Base-by-base conservation (phyloP, 371 early-diverging fungal genomes). In the Lichtheimia hyalospora region DNA sequence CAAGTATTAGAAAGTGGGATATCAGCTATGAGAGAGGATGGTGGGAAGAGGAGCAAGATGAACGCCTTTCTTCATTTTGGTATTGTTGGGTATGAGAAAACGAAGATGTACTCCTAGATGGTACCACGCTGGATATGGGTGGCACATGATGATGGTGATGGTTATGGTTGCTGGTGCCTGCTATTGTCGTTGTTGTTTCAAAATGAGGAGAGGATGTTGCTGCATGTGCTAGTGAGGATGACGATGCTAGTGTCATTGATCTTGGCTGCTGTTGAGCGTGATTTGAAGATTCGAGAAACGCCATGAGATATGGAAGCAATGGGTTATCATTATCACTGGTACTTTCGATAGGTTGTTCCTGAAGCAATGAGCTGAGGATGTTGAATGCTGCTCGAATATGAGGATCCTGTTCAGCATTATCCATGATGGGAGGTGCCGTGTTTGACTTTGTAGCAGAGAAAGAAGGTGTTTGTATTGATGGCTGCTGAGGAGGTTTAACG, bases 331-430 rank as follows among this genome's bases (percentile, higher is more conserved):
- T 39, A 53, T 21, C 18, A 40, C 40, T 18, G 18, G 3, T 15
- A 16, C 16, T 8, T 20, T 40, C 40, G 1, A 34, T 28, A 5
- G 16, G n/a, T 34, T 25, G n/a, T 27, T 40, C 44, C 20, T 28
- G 41, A 40, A 55, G 27, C 8, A 55, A 44, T 27, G 56, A 55
- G 24, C 44, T 55, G 14, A 55, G 25, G n/a, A 55, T 55, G 7
- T 14, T 18, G 13, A 55, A 13, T 23, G 56, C 56, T 27, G 56
- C 56, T 23, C 41, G 41, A 12, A 41, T 25, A 3, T 55, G 23
- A 25, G 25, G 27, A 24, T 16, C 5, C 15, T 14, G 25, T 55
- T 55, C 15, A 8, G 34, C 6, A 34, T 34, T 8, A 34, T 34
- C 34, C 34, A 34, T 34, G 10, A 34, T 0, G 34, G 34, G 34